phyloP scores from a whole-genome alignment of 2,329 filamentous ascomycete species.

The Parasarocladium wereldwijsianum region DNA sequence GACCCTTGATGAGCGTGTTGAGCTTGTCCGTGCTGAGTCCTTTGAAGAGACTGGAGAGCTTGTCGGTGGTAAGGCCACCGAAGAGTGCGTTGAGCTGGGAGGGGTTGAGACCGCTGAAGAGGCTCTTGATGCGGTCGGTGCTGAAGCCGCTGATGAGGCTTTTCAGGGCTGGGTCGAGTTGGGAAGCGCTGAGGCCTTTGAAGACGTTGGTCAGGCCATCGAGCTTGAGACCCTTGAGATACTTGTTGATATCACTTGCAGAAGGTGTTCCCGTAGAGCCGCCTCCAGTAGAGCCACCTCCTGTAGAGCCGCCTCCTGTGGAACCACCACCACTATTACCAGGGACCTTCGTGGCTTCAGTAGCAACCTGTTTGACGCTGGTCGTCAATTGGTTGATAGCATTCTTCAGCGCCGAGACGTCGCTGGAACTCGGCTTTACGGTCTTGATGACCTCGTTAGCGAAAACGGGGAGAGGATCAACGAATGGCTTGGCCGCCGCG shows the following conservation, averaged over 20 bases:
- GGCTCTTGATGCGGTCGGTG: not conserved
- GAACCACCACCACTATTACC: not conserved
- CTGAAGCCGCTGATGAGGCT: not conserved
- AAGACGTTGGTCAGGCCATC: not conserved
- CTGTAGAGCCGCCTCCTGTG: not conserved
- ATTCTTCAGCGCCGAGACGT: conserved; percentile 1
- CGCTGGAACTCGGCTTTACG: conserved; percentile 1
- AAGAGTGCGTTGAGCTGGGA: not conserved
- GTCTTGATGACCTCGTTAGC: not conserved
- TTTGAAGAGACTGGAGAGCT: conserved; percentile 1
- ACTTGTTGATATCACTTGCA: conserved; percentile 1
- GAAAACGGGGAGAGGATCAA: conserved; percentile 2
- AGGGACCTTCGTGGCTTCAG: not conserved
- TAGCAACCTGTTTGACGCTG: not conserved
- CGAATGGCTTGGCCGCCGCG: conserved; percentile 1
- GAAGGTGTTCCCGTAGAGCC: not conserved
- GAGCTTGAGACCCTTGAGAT: not conserved
- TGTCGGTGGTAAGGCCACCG: not conserved
- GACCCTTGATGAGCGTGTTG: not conserved
- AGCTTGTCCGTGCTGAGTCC: not conserved
- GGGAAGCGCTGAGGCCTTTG: not conserved
- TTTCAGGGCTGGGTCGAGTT: no score
- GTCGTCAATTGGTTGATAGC: not conserved
- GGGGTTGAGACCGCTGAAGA: conserved; percentile 1
- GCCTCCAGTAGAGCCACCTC: not conserved